Evolutionary conservation across 225 moss, liverwort and hornwort genomes (phyloP), one percentile per base, ranked within the genome.

Genomic region (Pleurozium schreberi): DNA sequence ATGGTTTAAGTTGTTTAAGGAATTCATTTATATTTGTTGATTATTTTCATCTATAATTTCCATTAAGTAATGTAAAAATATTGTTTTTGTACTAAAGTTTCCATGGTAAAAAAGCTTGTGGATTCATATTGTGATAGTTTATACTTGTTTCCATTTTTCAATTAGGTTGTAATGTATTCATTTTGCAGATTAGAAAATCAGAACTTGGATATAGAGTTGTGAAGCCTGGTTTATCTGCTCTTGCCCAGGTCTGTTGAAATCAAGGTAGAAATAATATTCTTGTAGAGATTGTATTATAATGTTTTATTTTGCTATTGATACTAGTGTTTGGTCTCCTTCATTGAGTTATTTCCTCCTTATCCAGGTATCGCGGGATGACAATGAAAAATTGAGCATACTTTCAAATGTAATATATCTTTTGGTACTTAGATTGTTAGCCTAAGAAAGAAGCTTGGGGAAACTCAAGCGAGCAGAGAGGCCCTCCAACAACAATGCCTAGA

Each of bases 401-500:
- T 74, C 19, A 65, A 53, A 64, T n/a, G 15, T 52, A 43, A 30
- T 89, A 43, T 27, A 58, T 14, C 16, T 88, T 80, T 67, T 75
- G 78, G 34, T 84, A 65, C 19, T 38, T 76, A 96, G 93, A 89
- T 95, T 84, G 80, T 90, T 36, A 88, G 73, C 63, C 71, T 94
- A 65, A 89, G 43, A 38, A 94, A 94, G 88, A 77, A 79, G 19
- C 93, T 95, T 17, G 91, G 84, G 13, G 81, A 85, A 84, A 88
- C 78, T 78, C 84, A 93, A 84, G 92, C 84, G 22, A 91, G 81
- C 40, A 87, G 83, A 88, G 88, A 95, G 82, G 75, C 86, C 63
- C 90, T 95, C 33, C 93, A 95, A 55, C 89, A 95, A 62, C 89
- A 93, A 9, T 94, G 94, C 88, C 65, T 92, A 27, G 92, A 95